Conservation (phyloP, 805 yeast genomes). For the Candida gorgasii region DNA sequence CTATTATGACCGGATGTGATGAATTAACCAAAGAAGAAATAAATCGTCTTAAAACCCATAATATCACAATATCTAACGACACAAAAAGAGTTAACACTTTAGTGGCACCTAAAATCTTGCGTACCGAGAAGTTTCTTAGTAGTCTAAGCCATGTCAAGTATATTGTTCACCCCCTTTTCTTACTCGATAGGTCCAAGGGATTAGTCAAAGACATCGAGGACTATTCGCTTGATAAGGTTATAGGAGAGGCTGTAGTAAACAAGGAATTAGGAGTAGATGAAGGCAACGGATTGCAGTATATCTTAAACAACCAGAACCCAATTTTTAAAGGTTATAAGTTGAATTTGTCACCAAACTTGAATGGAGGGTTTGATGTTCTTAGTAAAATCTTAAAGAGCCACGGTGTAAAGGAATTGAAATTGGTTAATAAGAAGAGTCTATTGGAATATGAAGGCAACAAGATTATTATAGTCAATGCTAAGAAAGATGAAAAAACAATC, state of each 20-base stretch:
- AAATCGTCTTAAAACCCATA: conserved; percentile 3
- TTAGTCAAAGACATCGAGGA: conserved; percentile 21
- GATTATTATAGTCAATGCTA: conserved; percentile 28
- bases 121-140: conserved; percentile 85
- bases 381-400: conserved; percentile 60
- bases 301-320: conserved; percentile 17
- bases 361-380: conserved; percentile 61
- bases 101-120: conserved; percentile 76
- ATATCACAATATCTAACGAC: conserved; percentile 5
- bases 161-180: conserved; percentile 56
- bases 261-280: conserved; percentile 25
- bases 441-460: conserved; percentile 27
- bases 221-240: conserved; percentile 36
- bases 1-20: conserved; percentile 67
- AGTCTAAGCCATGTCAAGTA: conserved; percentile 60
- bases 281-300: conserved; percentile 18
- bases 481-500: conserved; percentile 37
- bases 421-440: conserved; percentile 14
- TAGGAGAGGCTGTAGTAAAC: conserved; percentile 30
- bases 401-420: conserved; percentile 40
- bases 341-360: conserved; percentile 56
- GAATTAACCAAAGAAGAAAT: conserved; percentile 36
- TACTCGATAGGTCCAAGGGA: conserved; percentile 43
- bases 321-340: conserved; percentile 53
- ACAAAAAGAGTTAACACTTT: conserved; percentile 39